Conservation (phyloP, 2,329 filamentous ascomycete species). For the Sclerotinia subarctica region DNA sequence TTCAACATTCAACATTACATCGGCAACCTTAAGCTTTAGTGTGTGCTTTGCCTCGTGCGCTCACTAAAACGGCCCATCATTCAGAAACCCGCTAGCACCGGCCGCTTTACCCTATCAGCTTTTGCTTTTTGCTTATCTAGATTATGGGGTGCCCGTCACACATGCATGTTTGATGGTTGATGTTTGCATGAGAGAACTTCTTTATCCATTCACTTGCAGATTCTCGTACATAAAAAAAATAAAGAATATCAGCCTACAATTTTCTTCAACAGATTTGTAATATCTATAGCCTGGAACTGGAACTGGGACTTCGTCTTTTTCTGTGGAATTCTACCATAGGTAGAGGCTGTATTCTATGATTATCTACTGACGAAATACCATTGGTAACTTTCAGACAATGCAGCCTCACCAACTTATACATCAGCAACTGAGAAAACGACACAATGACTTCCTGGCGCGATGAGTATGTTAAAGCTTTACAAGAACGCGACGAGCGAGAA, state of each 20-base stretch:
- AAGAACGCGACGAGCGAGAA: slow-evolving; percentile 67
- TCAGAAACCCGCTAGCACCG: slow-evolving; percentile 20
- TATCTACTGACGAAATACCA: not conserved
- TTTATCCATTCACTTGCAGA: slow-evolving; percentile 12
- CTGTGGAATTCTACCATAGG: not conserved
- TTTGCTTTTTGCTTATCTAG: slow-evolving; percentile 17
- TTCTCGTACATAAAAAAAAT: not conserved
- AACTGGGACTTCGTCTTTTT: not conserved
- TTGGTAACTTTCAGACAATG: slow-evolving; percentile 17
- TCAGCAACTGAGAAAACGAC: slow-evolving; percentile 18
- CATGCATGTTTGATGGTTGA: not conserved
- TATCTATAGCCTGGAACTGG: not conserved
- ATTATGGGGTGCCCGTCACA: not conserved
- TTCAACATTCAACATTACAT: slow-evolving; percentile 12
- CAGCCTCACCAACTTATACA: slow-evolving; percentile 7
- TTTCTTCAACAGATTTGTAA: not conserved
- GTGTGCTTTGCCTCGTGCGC: slow-evolving; percentile 15
- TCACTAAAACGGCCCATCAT: slow-evolving; percentile 1
- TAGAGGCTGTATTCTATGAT: not conserved
- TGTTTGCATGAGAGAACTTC: slow-evolving; percentile 3
- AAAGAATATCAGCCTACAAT: not conserved
- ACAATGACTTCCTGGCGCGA: slow-evolving; percentile 60
- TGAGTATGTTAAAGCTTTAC: slow-evolving; percentile 74
- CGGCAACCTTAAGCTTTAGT: slow-evolving; percentile 20
- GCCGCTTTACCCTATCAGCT: slow-evolving; percentile 26